Percentiles rank a stretch among this genome's conserved stretches.
phyloP scores from a whole-genome alignment of 2,329 filamentous ascomycete genomes.

The Ceratocystis diversiconidia region DNA sequence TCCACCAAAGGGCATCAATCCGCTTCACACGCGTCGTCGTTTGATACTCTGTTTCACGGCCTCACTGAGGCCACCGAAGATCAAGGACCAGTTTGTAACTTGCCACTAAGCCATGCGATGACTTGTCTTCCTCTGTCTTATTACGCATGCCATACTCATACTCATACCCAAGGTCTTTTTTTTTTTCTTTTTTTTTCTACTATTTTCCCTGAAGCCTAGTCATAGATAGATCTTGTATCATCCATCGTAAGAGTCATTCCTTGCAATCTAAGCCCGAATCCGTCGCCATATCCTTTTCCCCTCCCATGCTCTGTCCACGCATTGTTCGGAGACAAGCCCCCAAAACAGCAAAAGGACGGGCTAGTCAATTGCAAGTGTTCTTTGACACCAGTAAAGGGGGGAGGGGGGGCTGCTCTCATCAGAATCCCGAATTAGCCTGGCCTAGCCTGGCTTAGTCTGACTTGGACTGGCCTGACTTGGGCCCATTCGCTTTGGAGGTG shows the following conservation, averaged over 20 bases:
- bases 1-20: background rate
- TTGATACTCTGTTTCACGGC: background rate
- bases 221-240: background rate
- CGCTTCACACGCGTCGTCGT: background rate
- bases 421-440: background rate
- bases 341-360: background rate
- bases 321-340: background rate
- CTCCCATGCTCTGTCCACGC: background rate
- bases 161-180: background rate
- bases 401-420: background rate
- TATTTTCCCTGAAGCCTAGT: background rate
- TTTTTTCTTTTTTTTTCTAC: background rate
- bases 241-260: constrained; percentile 4
- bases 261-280: constrained; percentile 2
- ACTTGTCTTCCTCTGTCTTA: too few species aligned
- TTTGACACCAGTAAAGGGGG: background rate
- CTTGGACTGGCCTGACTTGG: background rate
- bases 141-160: too few species aligned
- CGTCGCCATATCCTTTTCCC: background rate
- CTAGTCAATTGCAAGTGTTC: background rate
- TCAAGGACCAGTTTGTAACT: background rate
- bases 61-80: background rate
- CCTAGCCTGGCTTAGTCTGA: background rate
- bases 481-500: background rate
- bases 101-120: background rate